phyloP scores from a whole-genome alignment of 768 basidiomycete genomes.

The Filobasidium floriforme region DNA sequence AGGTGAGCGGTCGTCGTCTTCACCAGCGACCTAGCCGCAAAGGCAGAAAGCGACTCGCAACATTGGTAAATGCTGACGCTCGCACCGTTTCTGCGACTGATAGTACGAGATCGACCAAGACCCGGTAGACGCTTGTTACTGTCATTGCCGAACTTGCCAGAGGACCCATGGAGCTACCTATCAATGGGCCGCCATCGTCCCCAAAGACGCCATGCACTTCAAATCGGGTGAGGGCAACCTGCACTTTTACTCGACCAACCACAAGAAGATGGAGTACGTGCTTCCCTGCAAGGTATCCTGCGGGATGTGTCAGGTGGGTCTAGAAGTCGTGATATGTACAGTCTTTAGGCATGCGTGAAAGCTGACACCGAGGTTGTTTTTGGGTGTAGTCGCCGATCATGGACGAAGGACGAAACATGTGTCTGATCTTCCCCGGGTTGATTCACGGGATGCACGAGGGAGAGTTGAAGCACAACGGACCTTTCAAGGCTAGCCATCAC shows the following conservation, averaged over 20 bases:
- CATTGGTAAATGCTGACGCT: too few species aligned
- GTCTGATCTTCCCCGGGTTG: slow-evolving; percentile 17
- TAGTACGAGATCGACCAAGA: slow-evolving; percentile 22
- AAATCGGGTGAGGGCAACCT: slow-evolving; percentile 18
- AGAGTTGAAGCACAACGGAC: slow-evolving; percentile 19
- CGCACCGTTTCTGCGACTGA: too few species aligned
- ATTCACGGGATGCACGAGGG: slow-evolving; percentile 18
- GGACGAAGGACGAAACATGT: slow-evolving; percentile 25
- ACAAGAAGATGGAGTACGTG: slow-evolving; percentile 22
- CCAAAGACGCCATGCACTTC: slow-evolving; percentile 23
- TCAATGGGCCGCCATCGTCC: slow-evolving; percentile 23
- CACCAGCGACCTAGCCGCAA: neutral
- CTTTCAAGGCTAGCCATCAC: slow-evolving; percentile 19
- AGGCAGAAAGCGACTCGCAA: too few species aligned
- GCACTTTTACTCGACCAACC: slow-evolving; percentile 21
- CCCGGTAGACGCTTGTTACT: slow-evolving; percentile 20
- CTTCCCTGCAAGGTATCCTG: slow-evolving; percentile 19
- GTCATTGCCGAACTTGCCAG: slow-evolving; percentile 22
- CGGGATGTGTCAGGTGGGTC: slow-evolving; percentile 9
- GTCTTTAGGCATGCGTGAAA: neutral
- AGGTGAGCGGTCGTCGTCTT: neutral
- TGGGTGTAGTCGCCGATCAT: slow-evolving; percentile 16
- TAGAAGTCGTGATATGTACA: neutral
- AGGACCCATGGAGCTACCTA: slow-evolving; percentile 21
- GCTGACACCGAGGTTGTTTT: neutral